Evolutionary conservation across 2,329 filamentous ascomycete species (phyloP).

Genomic region (Cercospora brassicicola): DNA sequence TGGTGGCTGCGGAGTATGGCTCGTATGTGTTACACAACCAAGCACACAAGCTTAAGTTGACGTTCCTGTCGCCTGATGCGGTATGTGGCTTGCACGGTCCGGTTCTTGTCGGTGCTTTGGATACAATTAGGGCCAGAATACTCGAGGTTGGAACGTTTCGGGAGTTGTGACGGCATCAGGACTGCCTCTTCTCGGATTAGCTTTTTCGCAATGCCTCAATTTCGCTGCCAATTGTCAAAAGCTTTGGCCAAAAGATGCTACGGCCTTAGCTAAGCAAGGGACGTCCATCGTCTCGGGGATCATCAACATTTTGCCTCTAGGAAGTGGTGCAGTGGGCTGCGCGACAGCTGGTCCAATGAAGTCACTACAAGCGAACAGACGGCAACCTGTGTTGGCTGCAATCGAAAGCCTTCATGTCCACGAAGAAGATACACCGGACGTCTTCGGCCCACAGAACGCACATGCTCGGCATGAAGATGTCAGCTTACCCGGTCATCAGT

Average conservation of each 20-base stretch:
- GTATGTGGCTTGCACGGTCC: constrained; percentile 1
- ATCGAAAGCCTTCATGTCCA: neutral
- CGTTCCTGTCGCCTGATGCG: neutral
- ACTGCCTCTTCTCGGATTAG: neutral
- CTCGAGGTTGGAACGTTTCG: neutral
- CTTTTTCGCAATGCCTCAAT: neutral
- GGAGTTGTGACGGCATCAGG: neutral
- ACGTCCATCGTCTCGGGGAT: neutral
- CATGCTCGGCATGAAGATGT: neutral
- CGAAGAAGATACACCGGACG: too few relatives aligned
- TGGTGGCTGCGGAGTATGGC: neutral
- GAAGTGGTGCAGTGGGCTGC: neutral
- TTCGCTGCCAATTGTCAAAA: neutral
- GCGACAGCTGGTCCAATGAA: neutral
- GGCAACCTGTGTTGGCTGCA: neutral
- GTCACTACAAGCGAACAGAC: neutral
- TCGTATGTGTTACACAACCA: constrained; percentile 8
- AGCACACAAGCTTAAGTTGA: constrained; percentile 8
- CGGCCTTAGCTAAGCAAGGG: neutral
- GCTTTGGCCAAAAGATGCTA: neutral
- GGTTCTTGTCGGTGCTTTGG: neutral
- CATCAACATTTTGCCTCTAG: neutral
- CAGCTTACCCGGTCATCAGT: neutral
- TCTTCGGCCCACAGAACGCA: neutral
- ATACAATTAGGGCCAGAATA: neutral